phyloP scores from a whole-genome alignment of 148 eudicot species.

The Simmondsia chinensis region DNA sequence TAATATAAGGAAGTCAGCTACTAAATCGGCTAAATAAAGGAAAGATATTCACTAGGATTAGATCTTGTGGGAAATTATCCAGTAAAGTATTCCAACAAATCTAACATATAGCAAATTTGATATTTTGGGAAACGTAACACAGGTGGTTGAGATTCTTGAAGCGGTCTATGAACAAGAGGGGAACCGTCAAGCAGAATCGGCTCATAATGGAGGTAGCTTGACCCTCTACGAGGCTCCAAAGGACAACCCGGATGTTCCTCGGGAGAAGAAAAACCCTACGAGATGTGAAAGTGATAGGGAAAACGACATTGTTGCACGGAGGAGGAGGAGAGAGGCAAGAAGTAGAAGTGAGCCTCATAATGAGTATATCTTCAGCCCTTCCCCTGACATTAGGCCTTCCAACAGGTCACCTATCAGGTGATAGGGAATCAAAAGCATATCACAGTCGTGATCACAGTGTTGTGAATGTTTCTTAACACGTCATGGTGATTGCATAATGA shows the following conservation, averaged over 20 bases:
- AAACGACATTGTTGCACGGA: slow-evolving; percentile 3
- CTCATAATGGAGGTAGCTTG: slow-evolving; percentile 32
- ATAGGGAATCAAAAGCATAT: too few relatives aligned
- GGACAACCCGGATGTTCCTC: slow-evolving; percentile 2
- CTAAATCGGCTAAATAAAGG: too few relatives aligned
- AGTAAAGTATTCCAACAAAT: too few relatives aligned
- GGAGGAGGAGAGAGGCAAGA: slow-evolving; percentile 23
- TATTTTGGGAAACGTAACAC: too few relatives aligned
- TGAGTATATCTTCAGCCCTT: slow-evolving; percentile 21
- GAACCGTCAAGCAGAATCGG: slow-evolving; percentile 24
- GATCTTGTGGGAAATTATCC: too few relatives aligned
- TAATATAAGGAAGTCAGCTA: too few relatives aligned
- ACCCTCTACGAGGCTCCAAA: slow-evolving; percentile 44
- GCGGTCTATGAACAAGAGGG: slow-evolving; percentile 37
- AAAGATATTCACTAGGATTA: too few relatives aligned
- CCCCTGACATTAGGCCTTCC: slow-evolving; percentile 18
- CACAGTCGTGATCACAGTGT: too few relatives aligned
- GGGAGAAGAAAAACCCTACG: slow-evolving; percentile 11
- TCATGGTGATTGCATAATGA: too few relatives aligned
- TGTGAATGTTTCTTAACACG: too few relatives aligned
- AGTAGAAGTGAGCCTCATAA: slow-evolving; percentile 50
- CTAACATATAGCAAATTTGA: too few relatives aligned
- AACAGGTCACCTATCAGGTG: slow-evolving; percentile 17
- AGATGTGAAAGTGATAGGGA: slow-evolving; percentile 22
- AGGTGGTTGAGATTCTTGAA: slow-evolving; percentile 72